Base-by-base conservation (phyloP, 2,329 filamentous ascomycete species). In the Hypoxylon sp. region DNA sequence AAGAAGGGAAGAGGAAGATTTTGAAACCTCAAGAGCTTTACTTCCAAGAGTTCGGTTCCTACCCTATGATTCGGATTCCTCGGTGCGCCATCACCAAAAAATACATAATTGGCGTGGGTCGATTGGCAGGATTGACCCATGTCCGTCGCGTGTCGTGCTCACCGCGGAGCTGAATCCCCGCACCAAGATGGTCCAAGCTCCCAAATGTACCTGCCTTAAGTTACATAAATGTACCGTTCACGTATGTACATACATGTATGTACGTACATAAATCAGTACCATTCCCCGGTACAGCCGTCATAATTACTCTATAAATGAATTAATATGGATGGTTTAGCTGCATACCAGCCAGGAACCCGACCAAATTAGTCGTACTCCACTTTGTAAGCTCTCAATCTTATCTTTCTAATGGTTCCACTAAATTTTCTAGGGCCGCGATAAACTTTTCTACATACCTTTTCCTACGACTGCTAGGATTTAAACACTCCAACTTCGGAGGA, bases 131-230 rank as follows among this genome's bases (percentile, higher is more conserved):
- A 55, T 63, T 17, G 44, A 68, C 59, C 66, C 66, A 51, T 65
- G 66, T 52, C 31, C 5, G 55, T 68, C 66, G 66, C 63, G 66
- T 68, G 66, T 66, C 37, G 22, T 54, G 50, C 46, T 54, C 19
- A 17, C 56, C 24, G 33, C 24, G 33, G 50, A 54, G 54, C 13
- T 17, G 29, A 52, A 31, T 53, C 56, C 47, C 65, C 51, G 39
- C 56, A 46, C 46, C 22, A 35, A 48, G 22, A 37, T 54, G 50
- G 59, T 24, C 58, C 53, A 53, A 63, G 52, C 57, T 58, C 19
- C 11, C 11, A 13, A 39, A n/a, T 26, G 44, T n/a, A 53, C 39
- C 37, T 61, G 35, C 33, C 13, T 47, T 35, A 29, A 29, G 26
- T 29, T 26, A 26, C 26, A n/a, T 11, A 22, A 22, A 22, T 22